These are phyloP conservation scores for Platanthera guangdongensis DNA, from an alignment of 106 monocot genomes.

Conservation along the genomic window DNA sequence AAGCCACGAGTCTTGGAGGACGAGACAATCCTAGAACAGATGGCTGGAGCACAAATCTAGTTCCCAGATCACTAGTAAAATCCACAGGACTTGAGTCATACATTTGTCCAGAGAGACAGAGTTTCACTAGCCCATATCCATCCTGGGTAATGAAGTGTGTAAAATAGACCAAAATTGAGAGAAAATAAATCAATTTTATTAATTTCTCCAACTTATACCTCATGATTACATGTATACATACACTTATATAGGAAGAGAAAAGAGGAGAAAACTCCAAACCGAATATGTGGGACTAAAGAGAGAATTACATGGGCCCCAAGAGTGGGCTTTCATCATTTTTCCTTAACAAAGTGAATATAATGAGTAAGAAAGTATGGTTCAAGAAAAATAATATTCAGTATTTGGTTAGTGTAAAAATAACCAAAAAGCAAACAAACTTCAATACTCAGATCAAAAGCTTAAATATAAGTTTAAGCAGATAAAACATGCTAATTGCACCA, in stretches of 20 bases:
- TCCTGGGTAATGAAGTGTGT: constrained; percentile 26
- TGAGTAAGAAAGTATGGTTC: neutral
- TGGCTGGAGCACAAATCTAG: constrained; percentile 52
- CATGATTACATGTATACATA: too few relatives aligned
- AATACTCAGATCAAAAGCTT: neutral
- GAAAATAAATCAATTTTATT: too few relatives aligned
- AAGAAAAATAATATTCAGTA: neutral
- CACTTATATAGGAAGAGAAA: too few relatives aligned
- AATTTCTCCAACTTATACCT: too few relatives aligned
- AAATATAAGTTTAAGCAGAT: neutral
- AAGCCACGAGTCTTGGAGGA: constrained; percentile 57
- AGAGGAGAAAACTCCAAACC: too few relatives aligned
- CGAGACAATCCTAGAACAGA: constrained; percentile 39
- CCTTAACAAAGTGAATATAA: neutral
- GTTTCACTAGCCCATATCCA: constrained; percentile 55
- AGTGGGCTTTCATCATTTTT: too few relatives aligned
- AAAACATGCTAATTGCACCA: too few relatives aligned
- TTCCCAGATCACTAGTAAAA: constrained; percentile 68
- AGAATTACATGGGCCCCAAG: too few relatives aligned
- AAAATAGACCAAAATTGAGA: too few relatives aligned
- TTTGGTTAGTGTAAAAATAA: neutral
- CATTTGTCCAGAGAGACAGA: constrained; percentile 75
- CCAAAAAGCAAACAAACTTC: neutral
- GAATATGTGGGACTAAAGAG: too few relatives aligned
- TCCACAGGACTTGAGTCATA: constrained; percentile 85